Conservation (phyloP, 1,284 basidiomycete species). For the Pseudozyma hubeiensis region DNA sequence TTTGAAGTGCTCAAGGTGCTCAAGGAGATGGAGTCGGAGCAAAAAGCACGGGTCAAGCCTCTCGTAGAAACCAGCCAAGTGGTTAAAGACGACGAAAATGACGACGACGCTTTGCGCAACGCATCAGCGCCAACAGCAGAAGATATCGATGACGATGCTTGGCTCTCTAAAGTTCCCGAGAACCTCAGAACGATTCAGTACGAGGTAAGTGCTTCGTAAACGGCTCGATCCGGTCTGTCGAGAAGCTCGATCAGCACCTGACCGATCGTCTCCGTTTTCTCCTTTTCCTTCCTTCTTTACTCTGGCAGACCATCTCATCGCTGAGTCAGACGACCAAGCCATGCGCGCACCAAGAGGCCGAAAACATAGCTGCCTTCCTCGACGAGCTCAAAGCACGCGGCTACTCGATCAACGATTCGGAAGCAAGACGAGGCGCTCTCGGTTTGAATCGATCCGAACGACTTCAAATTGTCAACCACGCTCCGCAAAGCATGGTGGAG, state of each 20-base stretch:
- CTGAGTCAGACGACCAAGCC: slow-evolving; percentile 80
- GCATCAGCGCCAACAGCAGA: not conserved
- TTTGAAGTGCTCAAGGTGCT: slow-evolving; percentile 85
- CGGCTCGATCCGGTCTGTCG: not conserved
- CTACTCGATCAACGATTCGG: slow-evolving; percentile 45
- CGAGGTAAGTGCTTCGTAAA: slow-evolving; percentile 74
- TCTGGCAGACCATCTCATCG: slow-evolving; percentile 80
- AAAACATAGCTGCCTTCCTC: slow-evolving; percentile 77
- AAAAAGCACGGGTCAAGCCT: slow-evolving; percentile 70
- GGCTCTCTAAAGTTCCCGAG: slow-evolving; percentile 70
- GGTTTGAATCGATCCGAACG: slow-evolving; percentile 89
- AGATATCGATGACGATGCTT: slow-evolving; percentile 41
- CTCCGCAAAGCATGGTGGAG: slow-evolving; percentile 83
- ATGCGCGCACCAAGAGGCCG: slow-evolving; percentile 76
- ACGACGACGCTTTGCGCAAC: slow-evolving; percentile 3
- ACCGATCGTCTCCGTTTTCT: not conserved
- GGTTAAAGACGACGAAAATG: not conserved
- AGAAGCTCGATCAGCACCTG: slow-evolving; percentile 1
- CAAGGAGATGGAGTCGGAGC: slow-evolving; percentile 79
- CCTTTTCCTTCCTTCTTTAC: not conserved
- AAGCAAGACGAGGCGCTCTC: slow-evolving; percentile 69
- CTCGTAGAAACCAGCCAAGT: slow-evolving; percentile 71
- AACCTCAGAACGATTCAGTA: slow-evolving; percentile 89
- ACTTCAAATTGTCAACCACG: slow-evolving; percentile 87
- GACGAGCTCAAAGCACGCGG: slow-evolving; percentile 72